Base-by-base conservation (phyloP, 495 filamentous ascomycete species). In the Penicillium robsamsonii region DNA sequence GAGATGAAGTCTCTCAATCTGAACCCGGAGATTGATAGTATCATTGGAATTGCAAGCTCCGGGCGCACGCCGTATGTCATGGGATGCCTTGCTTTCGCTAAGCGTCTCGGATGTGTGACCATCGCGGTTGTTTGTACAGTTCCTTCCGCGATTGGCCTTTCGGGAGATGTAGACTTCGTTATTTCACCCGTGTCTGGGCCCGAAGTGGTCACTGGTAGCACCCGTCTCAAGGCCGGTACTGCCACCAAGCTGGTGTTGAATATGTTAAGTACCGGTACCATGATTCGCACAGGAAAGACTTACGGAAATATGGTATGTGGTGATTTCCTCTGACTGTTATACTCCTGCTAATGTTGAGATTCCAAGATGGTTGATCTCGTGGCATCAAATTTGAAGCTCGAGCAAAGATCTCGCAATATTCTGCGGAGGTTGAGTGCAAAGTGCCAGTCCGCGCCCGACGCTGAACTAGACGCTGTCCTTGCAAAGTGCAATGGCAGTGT, bases 41-140 rank as follows among this genome's bases (percentile, higher is more conserved):
- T 76, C 18, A 73, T 74, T 17, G 72, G 72, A 0, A 76, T 76
- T 46, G 72, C 72, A 12, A 71, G 70, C n/a, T 76, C 74, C 0
- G 74, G 74, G 0, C 66, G 72, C 12, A 75, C 72, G 1, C 74
- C 74, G 1, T 76, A 74, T 50, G 74, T 75, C 0, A 50, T 76
- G 2, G 71, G 69, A 12, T 67, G 69, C 51, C 60, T 76, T 29
- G 58, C 58, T 2, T 74, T 66, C 54, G 68, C 66, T 1, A 73
- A 72, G 38, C 47, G 53, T 6, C 35, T 69, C 24, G 72, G 69
- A 0, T 70, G 68, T 46, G 46, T 70, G 17, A 76, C 73, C 2
- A 61, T 75, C 24, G 73, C 65, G 3, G 60, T 75, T 20, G 68
- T 62, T 7, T 74, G 71, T 52, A 52, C 65, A 22, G 55, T 61